A percentile compares a stretch with the other conserved stretches of the same genome.
Conservation (phyloP, 352 stramenopile species). For the Phytopythium mirpurense region DNA sequence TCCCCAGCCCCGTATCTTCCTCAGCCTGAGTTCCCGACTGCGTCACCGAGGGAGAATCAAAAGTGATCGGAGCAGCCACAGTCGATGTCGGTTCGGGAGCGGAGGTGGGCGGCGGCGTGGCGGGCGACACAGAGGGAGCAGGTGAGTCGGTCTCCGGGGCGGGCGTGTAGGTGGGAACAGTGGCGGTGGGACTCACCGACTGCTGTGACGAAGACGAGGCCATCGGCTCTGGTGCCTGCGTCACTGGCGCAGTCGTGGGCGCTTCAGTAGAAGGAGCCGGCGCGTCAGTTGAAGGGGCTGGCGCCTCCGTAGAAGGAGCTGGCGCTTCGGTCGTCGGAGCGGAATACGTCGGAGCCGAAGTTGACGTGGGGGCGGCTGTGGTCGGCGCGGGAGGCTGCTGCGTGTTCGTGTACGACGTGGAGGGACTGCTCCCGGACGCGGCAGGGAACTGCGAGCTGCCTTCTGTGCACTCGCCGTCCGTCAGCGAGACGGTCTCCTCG, state of each 20-base stretch:
- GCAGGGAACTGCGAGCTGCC: slow-evolving; percentile 30
- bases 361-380: slow-evolving; percentile 8
- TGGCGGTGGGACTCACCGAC: slow-evolving; percentile 22
- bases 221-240: slow-evolving; percentile 11
- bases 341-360: background rate
- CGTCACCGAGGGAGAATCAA: background rate
- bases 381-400: slow-evolving; percentile 8
- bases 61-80: slow-evolving; percentile 9
- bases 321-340: slow-evolving; percentile 9
- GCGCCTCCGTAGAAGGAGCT: slow-evolving; percentile 5
- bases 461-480: slow-evolving; percentile 31
- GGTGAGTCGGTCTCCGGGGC: slow-evolving; percentile 7
- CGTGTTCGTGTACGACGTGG: slow-evolving; percentile 8
- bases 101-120: slow-evolving; percentile 7
- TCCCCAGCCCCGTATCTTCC: slow-evolving; percentile 5
- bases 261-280: slow-evolving; percentile 5
- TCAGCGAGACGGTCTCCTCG: slow-evolving; percentile 36
- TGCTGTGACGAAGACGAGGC: slow-evolving; percentile 9
- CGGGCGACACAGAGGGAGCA: background rate
- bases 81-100: slow-evolving; percentile 11
- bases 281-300: slow-evolving; percentile 3
- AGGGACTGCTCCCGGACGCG: slow-evolving; percentile 9
- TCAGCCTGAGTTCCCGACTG: slow-evolving; percentile 10
- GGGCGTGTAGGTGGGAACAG: slow-evolving; percentile 9
- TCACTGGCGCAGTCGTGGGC: slow-evolving; percentile 11